Evolutionary conservation across 1,139 yeast species (phyloP), one percentile per base, ranked within the genome.

Genomic region (Pichia sp.): DNA sequence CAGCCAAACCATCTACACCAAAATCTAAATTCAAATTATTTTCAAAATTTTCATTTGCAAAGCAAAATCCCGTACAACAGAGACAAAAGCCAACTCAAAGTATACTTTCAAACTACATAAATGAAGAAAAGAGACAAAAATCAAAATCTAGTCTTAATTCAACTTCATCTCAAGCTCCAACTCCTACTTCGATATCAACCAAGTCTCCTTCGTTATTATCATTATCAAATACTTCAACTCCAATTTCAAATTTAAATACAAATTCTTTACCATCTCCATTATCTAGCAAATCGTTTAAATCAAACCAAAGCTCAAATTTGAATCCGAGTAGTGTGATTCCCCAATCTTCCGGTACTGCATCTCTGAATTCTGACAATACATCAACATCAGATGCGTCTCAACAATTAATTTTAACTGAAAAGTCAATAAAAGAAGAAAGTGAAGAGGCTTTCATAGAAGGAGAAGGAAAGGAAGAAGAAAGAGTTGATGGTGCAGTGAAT

Each of bases 11-110:
- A 25, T n/a, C 41, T 11, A 36, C 34, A 9, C 33, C 45, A 7
- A 44, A 22, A 16, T 50, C 53, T 6, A 53, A 50, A 36, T 45
- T 53, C 9, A 50, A 50, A 54, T 51, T 49, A 5, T 53, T 53
- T 28, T 55, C 57, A 3, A 52, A 61, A 50, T 56, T 61, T 14
- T 58, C 62, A 11, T 62, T 61, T 42, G 53, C 60, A 6, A 59
- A 60, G 41, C 60, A 60, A 42, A 38, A 45, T 28, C 47, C 54
- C 5, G 56, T 54, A 27, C 53, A 48, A 13, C 41, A 33, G 9
- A 46, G 36, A 25, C 42, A 28, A 9, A 58, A 51, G 22, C 45
- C 51, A 38, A 50, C 49, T 5, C 58, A 53, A 38, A 57, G 58
- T 45, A 54, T 54, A 34, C 51, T 58, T 38, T 60, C 63, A 14